Base-by-base conservation (phyloP, 148 eudicot genomes). In the Talinum fruticosum region DNA sequence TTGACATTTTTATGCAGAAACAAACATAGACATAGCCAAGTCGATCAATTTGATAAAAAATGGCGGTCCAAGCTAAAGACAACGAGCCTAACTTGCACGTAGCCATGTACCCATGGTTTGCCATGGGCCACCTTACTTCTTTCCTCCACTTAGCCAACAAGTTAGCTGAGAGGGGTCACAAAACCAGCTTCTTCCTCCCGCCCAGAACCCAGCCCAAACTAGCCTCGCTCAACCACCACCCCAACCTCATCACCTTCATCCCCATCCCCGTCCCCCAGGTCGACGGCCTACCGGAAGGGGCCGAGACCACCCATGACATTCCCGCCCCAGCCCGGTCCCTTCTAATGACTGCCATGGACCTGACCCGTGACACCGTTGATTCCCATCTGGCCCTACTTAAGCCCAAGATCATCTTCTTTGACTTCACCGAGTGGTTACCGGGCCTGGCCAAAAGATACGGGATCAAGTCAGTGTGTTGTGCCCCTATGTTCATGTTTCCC, bases 81-180 rank as follows among this genome's bases (percentile, higher is more conserved):
- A 13, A 62, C 0, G 32, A 23, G 28, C 37, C 36, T 23, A 6
- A 4, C 0, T 51, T 81, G 69, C 82, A 75, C 45, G 36, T 86
- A 59, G 84, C 73, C 1, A 84, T 86, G 82, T 86, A 76, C 66
- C 88, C 90, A 35, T 85, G 88, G 85, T 76, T 82, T 15, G 88
- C 87, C 26, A 53, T 84, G 67, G 87, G 90, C 33, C 90, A 88
- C 62, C 53, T 88, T 16, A 86, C 82, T n/a, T 67, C 88, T 0
- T 86, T n/a, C 30, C 88, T 86, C 5, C 85, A 71, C 10, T 18
- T 84, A 64, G 80, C 88, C 79, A 88, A 86, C 81, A 80, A 78
- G 53, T 70, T 88, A 1, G 87, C 87, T 2, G 34, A 82, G 47
- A 78, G 51, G 53, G 88, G 88, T 75, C 87, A 86, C 76, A 76